Percentiles rank a stretch among this genome's conserved stretches.
These are phyloP conservation scores for Coemansia sp. DNA, from an alignment of 192 early-diverging fungal genomes.

Conservation along the genomic window DNA sequence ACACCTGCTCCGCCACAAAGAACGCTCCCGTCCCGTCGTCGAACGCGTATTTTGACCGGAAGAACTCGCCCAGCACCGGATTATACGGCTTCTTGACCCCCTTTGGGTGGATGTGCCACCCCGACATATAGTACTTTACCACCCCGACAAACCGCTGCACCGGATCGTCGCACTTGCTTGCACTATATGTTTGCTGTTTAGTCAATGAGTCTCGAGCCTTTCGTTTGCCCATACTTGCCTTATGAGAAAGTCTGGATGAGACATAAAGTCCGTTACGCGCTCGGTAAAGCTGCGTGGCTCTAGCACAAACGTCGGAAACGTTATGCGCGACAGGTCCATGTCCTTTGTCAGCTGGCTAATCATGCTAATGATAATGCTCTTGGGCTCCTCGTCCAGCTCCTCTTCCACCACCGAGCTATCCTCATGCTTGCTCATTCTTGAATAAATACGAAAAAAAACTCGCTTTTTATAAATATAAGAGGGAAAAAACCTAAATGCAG, in stretches of 20 bases:
- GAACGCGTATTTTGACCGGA: constrained; percentile 79
- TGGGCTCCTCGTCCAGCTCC: constrained; percentile 76
- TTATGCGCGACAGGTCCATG: constrained; percentile 87
- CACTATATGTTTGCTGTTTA: constrained; percentile 50
- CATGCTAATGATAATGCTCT: constrained; percentile 82
- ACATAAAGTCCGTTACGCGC: constrained; percentile 95
- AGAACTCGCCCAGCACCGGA: constrained; percentile 88
- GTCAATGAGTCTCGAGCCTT: background rate
- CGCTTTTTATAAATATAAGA: constrained; percentile 4
- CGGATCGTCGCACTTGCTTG: constrained; percentile 64
- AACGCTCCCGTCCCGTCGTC: constrained; percentile 66
- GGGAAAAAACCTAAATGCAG: constrained; percentile 5
- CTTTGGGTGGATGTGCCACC: constrained; percentile 91
- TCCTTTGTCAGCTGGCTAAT: constrained; percentile 85
- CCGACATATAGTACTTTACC: constrained; percentile 81
- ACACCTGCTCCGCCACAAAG: constrained; percentile 88
- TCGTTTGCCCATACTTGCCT: constrained; percentile 51
- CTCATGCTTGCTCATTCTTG: constrained; percentile 38
- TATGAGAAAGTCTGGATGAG: constrained; percentile 78
- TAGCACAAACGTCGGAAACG: constrained; percentile 94
- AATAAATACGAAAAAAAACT: background rate
- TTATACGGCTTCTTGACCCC: constrained; percentile 96
- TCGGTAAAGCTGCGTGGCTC: constrained; percentile 93
- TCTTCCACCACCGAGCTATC: constrained; percentile 60
- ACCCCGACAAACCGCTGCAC: constrained; percentile 77